These are phyloP conservation scores for Garcia nutans DNA, from an alignment of 345 rosid species.

Conservation along the genomic window DNA sequence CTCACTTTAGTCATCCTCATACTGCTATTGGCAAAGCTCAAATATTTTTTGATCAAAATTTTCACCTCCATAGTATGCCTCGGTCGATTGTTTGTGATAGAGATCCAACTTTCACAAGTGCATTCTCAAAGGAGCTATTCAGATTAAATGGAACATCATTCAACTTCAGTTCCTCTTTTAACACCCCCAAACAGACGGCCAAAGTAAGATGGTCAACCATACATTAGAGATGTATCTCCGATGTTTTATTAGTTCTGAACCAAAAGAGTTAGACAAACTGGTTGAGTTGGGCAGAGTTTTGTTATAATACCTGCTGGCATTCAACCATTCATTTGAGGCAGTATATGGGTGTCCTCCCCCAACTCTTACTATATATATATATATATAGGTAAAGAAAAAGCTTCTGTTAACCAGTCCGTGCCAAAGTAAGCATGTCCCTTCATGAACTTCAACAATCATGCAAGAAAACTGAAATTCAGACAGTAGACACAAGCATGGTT, in stretches of 20 bases:
- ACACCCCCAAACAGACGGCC: conserved; percentile 2
- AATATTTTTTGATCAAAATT: not conserved
- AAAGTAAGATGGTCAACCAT: not conserved
- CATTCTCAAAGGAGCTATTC: not conserved
- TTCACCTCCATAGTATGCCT: not conserved
- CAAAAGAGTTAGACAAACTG: not conserved
- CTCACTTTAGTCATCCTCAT: not conserved
- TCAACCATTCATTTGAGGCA: not conserved
- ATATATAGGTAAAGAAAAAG: no score
- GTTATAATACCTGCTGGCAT: conserved; percentile 8
- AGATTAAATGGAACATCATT: not conserved
- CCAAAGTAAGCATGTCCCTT: no score
- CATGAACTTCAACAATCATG: no score
- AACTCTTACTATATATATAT: no score
- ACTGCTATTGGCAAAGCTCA: not conserved
- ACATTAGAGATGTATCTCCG: not conserved
- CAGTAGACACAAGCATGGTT: no score
- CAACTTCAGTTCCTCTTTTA: not conserved
- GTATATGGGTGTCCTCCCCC: not conserved
- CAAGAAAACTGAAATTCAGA: no score
- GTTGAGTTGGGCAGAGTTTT: conserved; percentile 5
- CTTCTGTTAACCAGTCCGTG: no score
- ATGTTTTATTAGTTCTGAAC: not conserved
- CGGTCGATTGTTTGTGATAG: not conserved
- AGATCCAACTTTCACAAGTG: not conserved